Evolutionary conservation across 2,329 filamentous ascomycete genomes (phyloP).

Genomic region (Ilyonectria robusta): DNA sequence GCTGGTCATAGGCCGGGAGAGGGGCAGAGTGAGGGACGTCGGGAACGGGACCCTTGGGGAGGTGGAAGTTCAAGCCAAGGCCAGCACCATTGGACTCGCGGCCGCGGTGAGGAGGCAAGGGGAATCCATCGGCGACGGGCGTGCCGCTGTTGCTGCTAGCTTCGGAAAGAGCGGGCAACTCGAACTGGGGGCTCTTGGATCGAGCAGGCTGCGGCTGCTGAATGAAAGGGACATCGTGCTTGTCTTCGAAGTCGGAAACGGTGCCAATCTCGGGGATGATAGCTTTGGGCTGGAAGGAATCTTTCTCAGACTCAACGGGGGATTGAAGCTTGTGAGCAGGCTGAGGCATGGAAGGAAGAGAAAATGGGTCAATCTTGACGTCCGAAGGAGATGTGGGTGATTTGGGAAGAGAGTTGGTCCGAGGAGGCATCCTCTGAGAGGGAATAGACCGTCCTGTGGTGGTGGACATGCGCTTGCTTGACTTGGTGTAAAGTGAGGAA

Average conservation of each 20-base stretch:
- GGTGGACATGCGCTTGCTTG: constrained; percentile 53
- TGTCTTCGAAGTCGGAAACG: constrained; percentile 50
- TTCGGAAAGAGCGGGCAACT: constrained; percentile 37
- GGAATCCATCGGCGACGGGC: constrained; percentile 41
- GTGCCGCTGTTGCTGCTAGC: constrained; percentile 28
- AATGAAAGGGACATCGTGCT: constrained; percentile 45
- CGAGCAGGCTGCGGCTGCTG: constrained; percentile 50
- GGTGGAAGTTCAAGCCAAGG: constrained; percentile 55
- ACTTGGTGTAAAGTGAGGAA: constrained; percentile 63
- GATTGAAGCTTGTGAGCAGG: constrained; percentile 45
- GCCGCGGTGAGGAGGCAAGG: constrained; percentile 46
- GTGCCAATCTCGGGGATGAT: constrained; percentile 58
- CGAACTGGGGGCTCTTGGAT: constrained; percentile 49
- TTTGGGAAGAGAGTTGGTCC: constrained; percentile 61
- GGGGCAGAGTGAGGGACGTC: constrained; percentile 41
- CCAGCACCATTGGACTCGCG: constrained; percentile 46
- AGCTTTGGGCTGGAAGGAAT: constrained; percentile 50
- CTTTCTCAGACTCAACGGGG: constrained; percentile 43
- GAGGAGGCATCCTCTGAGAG: constrained; percentile 50
- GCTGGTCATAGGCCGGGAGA: constrained; percentile 35
- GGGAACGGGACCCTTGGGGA: constrained; percentile 49
- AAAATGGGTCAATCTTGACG: constrained; percentile 54
- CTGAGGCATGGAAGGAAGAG: constrained; percentile 51
- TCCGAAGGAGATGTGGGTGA: constrained; percentile 53
- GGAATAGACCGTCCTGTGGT: constrained; percentile 43